Conservation (phyloP, 371 early-diverging fungal genomes). For the Mortierella sp. region DNA sequence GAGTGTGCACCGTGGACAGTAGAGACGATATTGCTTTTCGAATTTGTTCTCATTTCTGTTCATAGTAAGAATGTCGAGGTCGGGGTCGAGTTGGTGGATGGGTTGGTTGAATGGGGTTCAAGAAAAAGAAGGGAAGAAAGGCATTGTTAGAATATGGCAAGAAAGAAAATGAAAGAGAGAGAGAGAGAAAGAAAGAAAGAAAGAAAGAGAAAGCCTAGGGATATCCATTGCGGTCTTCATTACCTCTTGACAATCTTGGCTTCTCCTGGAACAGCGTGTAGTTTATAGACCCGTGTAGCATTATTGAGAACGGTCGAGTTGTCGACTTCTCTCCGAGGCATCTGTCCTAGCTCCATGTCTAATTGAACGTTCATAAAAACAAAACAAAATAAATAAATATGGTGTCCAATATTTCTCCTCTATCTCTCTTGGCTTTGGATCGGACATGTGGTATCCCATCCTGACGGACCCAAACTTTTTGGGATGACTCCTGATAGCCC, state of each 20-base stretch:
- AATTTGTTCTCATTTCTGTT: constrained; percentile 59
- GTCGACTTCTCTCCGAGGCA: constrained; percentile 73
- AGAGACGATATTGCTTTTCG: constrained; percentile 71
- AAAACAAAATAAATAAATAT: background rate
- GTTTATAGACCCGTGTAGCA: constrained; percentile 67
- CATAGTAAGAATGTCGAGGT: background rate
- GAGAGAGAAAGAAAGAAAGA: background rate
- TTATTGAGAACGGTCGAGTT: constrained; percentile 72
- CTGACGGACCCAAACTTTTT: too few species aligned
- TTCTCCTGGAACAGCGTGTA: constrained; percentile 63
- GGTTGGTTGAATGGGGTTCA: constrained; percentile 2
- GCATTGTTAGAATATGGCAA: background rate
- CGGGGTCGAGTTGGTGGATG: background rate
- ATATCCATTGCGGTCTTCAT: background rate
- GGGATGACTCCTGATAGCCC: too few species aligned
- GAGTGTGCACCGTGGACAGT: constrained; percentile 69
- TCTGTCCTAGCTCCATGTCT: constrained; percentile 59
- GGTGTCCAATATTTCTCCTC: background rate
- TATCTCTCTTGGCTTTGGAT: too few species aligned
- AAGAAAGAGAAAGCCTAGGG: background rate
- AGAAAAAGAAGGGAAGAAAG: background rate
- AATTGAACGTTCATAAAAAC: background rate
- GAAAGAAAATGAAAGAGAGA: background rate
- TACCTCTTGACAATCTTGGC: constrained; percentile 62
- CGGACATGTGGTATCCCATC: too few species aligned